These are phyloP conservation scores for Gracilaria caudata DNA, from an alignment of 23 red algal genomes.

Conservation along the genomic window DNA sequence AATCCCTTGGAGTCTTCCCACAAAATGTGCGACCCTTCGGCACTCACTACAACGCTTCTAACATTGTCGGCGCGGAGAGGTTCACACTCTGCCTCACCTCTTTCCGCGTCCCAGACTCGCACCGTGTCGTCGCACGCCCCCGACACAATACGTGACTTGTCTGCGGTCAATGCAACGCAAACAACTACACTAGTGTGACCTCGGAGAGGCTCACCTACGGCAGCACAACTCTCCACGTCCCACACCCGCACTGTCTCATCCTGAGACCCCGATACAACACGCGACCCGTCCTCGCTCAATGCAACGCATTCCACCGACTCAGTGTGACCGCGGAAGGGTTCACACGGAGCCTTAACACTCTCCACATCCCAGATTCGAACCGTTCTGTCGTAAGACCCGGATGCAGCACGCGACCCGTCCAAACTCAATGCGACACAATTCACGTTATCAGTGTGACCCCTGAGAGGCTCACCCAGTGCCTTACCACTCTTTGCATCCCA, in stretches of 20 bases:
- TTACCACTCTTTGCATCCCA: too few species aligned
- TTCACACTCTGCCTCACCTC: not conserved
- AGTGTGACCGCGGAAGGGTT: too few species aligned
- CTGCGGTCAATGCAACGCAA: not conserved
- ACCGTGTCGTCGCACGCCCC: not conserved
- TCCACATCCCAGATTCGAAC: too few species aligned
- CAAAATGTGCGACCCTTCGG: not conserved
- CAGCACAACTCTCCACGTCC: too few species aligned
- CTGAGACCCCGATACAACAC: not conserved
- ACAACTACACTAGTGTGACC: too few species aligned
- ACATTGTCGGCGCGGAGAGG: not conserved
- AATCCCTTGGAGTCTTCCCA: not conserved
- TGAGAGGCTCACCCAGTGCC: too few species aligned
- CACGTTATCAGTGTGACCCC: not conserved
- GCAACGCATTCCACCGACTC: not conserved
- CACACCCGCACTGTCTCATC: not conserved
- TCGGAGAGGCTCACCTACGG: too few species aligned
- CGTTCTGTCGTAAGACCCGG: too few species aligned
- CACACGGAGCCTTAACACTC: too few species aligned
- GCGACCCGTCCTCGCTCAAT: not conserved
- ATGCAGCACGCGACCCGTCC: too few species aligned
- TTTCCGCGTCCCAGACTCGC: not conserved
- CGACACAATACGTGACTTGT: not conserved
- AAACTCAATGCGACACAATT: too few species aligned
- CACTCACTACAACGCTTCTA: not conserved